Base-by-base conservation (phyloP, 768 basidiomycete genomes). In the Dendrothele bispora region DNA sequence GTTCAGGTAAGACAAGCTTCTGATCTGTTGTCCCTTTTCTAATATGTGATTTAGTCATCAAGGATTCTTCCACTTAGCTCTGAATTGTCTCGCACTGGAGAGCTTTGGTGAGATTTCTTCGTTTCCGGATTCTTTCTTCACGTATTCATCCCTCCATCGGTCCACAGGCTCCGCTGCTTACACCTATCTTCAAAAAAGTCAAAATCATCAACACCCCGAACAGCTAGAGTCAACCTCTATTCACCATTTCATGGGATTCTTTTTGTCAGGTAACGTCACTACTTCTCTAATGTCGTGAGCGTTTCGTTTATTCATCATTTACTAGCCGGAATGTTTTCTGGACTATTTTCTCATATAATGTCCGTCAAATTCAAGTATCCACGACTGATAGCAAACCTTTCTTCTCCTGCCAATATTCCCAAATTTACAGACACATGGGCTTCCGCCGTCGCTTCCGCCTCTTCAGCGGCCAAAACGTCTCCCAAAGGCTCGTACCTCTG, bases 211-310 rank as follows among this genome's bases (percentile, higher is more conserved):
- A 5, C 69, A 72, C 7, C 70, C 72, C 12, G 67, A 61, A 4
- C 66, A 82, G 4, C 73, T 80, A 20, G 86, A 93, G 58, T 77
- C 88, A 2, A 86, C 85, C 7, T 68, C 78, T 11, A 72, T 74
- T 24, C 89, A 80, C 64, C 93, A 97, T 62, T 87, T 94, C 64
- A 68, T 91, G 5, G 86, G 87, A 1, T 91, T 97, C 69, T 89
- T 84, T 59, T 57, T 91, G 36, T 79, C 86, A 36, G 87, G 90
- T 88, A 56, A 43, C n/a, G 56, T 50, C 8, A 52, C 54, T 11
- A 29, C 22, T 26, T 25, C 15, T 39, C 40, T 32, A 46, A 32
- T 7, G 34, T 7, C 27, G 47, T 18, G 14, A 17, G 11, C 28
- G 20, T 21, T 14, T 10, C 20, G 14, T 21, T n/a, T 18, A 2